phyloP scores from a whole-genome alignment of 1,284 basidiomycete species.

The Lentinula novae-zelandiae region DNA sequence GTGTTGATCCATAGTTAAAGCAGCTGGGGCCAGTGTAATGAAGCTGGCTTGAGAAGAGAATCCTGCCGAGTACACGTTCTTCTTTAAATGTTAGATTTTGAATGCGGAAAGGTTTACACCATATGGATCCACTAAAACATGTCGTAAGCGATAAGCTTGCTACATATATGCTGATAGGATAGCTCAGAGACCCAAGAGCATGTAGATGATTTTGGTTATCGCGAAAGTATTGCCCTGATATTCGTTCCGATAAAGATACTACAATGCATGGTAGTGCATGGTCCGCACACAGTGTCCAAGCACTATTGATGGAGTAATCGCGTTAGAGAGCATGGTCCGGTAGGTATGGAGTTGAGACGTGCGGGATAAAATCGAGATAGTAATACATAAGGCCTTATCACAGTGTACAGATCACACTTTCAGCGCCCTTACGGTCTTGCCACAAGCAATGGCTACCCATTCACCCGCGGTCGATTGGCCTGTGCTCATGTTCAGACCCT shows the following conservation, averaged over 20 bases:
- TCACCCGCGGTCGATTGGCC: constrained; percentile 77
- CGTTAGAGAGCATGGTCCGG: background rate
- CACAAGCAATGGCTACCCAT: constrained; percentile 88
- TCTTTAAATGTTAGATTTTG: background rate
- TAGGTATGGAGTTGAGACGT: background rate
- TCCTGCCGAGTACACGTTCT: too few relatives aligned
- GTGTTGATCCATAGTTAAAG: background rate
- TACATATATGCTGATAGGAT: background rate
- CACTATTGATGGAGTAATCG: background rate
- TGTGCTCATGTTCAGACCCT: constrained; percentile 67
- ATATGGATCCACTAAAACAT: background rate
- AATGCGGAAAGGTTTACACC: background rate
- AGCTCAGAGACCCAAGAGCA: too few relatives aligned
- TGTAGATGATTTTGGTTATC: background rate
- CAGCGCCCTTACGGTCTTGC: constrained; percentile 78
- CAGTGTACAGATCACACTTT: constrained; percentile 50
- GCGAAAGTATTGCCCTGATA: background rate
- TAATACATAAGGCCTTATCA: background rate
- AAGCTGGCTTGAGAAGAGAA: background rate
- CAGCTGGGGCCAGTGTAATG: background rate
- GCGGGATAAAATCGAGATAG: background rate
- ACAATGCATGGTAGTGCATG: background rate
- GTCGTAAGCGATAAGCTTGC: background rate
- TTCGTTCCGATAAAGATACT: background rate
- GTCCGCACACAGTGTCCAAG: background rate